Evolutionary conservation across 2,329 filamentous ascomycete genomes (phyloP), one percentile per base, ranked within the genome.

Genomic region (Tricladium varicosporioides): DNA sequence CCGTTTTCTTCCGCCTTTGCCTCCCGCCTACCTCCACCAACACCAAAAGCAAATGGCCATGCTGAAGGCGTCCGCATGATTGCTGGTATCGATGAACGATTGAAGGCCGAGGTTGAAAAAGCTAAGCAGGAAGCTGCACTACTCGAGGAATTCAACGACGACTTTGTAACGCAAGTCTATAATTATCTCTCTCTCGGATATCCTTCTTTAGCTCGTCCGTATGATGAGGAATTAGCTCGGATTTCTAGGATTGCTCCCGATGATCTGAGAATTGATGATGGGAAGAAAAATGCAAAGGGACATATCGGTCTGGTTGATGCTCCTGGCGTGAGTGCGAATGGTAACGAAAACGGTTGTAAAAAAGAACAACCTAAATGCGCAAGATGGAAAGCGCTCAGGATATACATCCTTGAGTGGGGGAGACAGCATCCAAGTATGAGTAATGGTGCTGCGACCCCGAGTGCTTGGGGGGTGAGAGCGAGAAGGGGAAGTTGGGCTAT

Each of bases 131-230:
- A 70, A 46, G 65, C 66, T 19, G 61, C 57, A 10, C 78, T 85
- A 44, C 74, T 79, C 27, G 71, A 74, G 32, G 92, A 96, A 72
- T 96, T 94, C 67, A 80, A 87, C 59, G 91, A 96, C 70, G 79
- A 79, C 2, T 96, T 97, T 70, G 85, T 97, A 55, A 96, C 92
- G 0, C 93, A 97, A 73, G 92, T 97, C 7, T 97, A 95, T 80
- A 97, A 97, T 72, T 97, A 97, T 72, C 80, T 97, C 14, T 96
- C 91, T 0, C 81, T 97, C 5, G 93, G 93, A 5, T 97, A 97
- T 71, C 92, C 93, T 2, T 87, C 90, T 33, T 85, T 92, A 67
- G 93, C 92, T 10, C 84, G 88, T 18, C 81, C 84, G 40, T 97
- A 90, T 68, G 93, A 97, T 69, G 82, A 86, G 10, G 93, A 97